Conservation (phyloP, 2,329 filamentous ascomycete species). For the Epichloe hybrida region DNA sequence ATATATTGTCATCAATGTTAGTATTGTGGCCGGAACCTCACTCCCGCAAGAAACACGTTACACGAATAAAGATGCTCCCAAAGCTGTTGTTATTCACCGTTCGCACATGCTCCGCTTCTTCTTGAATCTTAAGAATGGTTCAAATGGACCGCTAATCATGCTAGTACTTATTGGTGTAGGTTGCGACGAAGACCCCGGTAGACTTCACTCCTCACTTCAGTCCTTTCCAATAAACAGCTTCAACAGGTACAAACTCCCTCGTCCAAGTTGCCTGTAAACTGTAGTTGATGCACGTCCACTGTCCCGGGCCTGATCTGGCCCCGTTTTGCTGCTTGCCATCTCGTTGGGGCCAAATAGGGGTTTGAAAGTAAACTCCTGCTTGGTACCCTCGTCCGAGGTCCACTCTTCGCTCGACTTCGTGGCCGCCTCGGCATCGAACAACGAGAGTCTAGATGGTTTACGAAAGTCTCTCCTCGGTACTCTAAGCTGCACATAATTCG, state of each 20-base stretch:
- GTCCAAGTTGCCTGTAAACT: neutral
- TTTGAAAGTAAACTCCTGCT: neutral
- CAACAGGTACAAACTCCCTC: conserved; percentile 1
- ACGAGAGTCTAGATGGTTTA: neutral
- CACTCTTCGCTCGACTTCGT: neutral
- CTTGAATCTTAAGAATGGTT: no score
- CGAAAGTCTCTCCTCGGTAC: no score
- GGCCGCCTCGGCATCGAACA: neutral
- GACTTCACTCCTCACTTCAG: neutral
- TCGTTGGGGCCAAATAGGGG: neutral
- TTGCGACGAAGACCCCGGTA: no score
- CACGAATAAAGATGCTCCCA: no score
- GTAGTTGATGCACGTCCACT: neutral
- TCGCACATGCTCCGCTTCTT: no score
- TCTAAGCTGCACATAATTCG: neutral
- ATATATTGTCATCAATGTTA: no score
- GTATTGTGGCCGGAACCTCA: no score
- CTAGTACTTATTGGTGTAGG: neutral
- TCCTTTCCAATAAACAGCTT: neutral
- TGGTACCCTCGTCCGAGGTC: neutral
- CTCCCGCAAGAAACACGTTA: no score
- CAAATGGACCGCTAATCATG: no score
- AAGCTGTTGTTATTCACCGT: no score
- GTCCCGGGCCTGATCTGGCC: neutral
- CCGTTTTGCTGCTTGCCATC: neutral